Conservation (phyloP, 1,284 basidiomycete genomes). For the Puccinia polysora region DNA sequence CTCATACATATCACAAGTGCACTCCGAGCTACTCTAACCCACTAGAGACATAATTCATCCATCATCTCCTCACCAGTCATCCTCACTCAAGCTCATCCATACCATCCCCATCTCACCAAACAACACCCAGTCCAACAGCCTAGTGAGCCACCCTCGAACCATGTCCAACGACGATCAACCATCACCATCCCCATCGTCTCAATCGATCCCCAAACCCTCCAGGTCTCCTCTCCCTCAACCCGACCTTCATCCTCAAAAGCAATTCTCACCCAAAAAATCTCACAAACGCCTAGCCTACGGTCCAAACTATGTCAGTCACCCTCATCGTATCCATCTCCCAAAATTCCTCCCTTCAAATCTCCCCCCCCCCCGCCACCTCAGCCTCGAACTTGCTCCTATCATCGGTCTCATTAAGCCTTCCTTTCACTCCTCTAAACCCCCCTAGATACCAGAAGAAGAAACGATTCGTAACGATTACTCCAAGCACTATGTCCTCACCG, state of each 20-base stretch:
- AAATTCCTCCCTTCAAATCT: background rate
- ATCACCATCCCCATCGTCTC: no score
- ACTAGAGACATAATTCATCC: no score
- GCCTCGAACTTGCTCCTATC: background rate
- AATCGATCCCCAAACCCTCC: no score
- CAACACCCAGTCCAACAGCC: no score
- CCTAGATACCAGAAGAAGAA: slow-evolving; percentile 71
- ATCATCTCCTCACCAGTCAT: no score
- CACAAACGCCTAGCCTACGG: slow-evolving; percentile 46
- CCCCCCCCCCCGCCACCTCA: background rate
- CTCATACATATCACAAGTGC: no score
- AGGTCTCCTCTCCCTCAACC: no score
- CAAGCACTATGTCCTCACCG: slow-evolving; percentile 78
- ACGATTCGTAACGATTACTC: slow-evolving; percentile 93
- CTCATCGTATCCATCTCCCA: background rate
- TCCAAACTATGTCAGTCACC: slow-evolving; percentile 58
- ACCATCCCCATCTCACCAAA: no score
- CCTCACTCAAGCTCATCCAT: no score
- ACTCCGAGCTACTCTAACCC: no score
- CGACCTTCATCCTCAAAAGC: background rate
- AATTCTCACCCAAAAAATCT: slow-evolving; percentile 29
- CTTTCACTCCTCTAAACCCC: background rate
- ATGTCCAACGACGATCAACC: no score
- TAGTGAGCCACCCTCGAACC: no score
- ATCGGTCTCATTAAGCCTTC: background rate